These are phyloP conservation scores for Venturia effusa DNA, from an alignment of 2,329 filamentous ascomycete genomes.

Conservation along the genomic window DNA sequence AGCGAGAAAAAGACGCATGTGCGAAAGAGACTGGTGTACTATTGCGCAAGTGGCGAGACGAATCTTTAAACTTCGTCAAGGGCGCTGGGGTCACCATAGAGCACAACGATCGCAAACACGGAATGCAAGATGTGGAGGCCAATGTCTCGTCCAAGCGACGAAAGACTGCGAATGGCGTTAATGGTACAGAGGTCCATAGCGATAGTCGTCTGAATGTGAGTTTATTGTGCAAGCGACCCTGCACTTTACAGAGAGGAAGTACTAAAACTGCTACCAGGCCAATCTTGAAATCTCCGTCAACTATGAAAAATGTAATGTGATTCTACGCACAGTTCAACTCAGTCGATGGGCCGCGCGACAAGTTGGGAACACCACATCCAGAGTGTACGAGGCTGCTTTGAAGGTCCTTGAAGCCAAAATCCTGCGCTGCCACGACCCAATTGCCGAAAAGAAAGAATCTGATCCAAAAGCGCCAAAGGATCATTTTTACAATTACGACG, in stretches of 20 bases:
- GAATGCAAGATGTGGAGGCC: not conserved
- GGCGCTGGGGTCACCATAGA: not conserved
- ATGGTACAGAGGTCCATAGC: constrained; percentile 16
- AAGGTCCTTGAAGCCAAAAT: constrained; percentile 58
- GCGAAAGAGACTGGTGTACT: constrained; percentile 46
- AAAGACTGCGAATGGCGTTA: constrained; percentile 23
- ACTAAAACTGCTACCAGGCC: constrained; percentile 12
- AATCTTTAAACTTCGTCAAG: not conserved
- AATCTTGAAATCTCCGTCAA: constrained; percentile 70
- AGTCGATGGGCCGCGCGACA: constrained; percentile 59
- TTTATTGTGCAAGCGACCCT: not conserved
- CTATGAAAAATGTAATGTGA: constrained; percentile 72
- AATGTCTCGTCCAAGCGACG: constrained; percentile 19
- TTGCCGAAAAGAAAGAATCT: constrained; percentile 15
- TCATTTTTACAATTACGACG: constrained; percentile 18
- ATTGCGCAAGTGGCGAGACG: not conserved
- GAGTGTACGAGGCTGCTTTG: constrained; percentile 68
- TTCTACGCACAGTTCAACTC: constrained; percentile 69
- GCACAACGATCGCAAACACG: not conserved
- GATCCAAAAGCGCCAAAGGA: not conserved
- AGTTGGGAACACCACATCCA: constrained; percentile 62
- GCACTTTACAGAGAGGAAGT: not conserved
- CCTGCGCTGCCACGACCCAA: constrained; percentile 53
- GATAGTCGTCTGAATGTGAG: not conserved
- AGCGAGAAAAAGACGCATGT: constrained; percentile 56